Evolutionary conservation across 2,329 filamentous ascomycete species (phyloP).

Genomic region (Chaetomium strumarium): DNA sequence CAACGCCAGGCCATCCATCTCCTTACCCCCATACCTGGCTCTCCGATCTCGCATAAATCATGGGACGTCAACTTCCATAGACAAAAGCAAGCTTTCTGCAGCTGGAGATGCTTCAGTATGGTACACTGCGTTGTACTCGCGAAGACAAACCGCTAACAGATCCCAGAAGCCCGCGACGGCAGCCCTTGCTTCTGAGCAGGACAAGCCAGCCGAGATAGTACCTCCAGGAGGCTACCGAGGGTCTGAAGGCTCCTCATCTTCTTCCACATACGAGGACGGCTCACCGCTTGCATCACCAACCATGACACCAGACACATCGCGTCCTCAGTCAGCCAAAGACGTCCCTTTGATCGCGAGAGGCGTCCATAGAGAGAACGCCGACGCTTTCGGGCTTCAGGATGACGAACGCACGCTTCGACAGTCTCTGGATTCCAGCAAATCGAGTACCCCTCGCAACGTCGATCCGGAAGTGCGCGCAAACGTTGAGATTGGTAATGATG

Average conservation of each 20-base stretch:
- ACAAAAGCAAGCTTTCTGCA: not conserved
- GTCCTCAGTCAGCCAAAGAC: slow-evolving; percentile 39
- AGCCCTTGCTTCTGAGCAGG: not conserved
- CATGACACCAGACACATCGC: slow-evolving; percentile 38
- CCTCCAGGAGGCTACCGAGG: slow-evolving; percentile 16
- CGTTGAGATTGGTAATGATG: slow-evolving; percentile 12
- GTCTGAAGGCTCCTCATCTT: slow-evolving; percentile 36
- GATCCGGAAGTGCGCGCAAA: slow-evolving; percentile 2
- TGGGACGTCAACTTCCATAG: not conserved
- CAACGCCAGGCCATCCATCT: slow-evolving; percentile 9
- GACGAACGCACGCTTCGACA: slow-evolving; percentile 22
- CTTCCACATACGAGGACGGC: slow-evolving; percentile 37
- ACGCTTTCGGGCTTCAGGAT: slow-evolving; percentile 10
- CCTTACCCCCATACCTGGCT: slow-evolving; percentile 15
- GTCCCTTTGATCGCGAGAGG: slow-evolving; percentile 22
- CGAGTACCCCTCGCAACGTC: slow-evolving; percentile 21
- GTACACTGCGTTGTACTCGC: not conserved
- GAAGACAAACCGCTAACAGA: not conserved
- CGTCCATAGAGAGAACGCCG: slow-evolving; percentile 3
- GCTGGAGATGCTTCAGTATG: slow-evolving; percentile 5
- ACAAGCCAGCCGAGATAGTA: slow-evolving; percentile 11
- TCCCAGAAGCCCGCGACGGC: not conserved
- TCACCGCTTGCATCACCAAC: slow-evolving; percentile 34
- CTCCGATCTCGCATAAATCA: slow-evolving; percentile 17
- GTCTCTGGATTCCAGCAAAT: slow-evolving; percentile 18